phyloP scores from a whole-genome alignment of 2,329 filamentous ascomycete genomes.

The Aureobasidium zeae region DNA sequence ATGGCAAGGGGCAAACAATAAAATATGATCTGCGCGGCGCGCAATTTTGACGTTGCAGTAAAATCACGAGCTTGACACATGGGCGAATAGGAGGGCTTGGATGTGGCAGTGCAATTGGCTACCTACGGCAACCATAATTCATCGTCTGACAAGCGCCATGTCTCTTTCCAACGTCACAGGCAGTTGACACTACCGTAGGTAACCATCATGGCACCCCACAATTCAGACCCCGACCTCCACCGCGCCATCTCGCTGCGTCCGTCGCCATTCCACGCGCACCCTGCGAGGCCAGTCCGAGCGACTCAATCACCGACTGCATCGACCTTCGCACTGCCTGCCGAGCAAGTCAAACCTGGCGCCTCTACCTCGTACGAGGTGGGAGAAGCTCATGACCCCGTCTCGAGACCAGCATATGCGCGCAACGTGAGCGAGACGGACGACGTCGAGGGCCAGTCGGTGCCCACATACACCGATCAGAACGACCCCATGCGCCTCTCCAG shows the following conservation, averaged over 20 bases:
- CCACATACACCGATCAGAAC: slow-evolving; percentile 52
- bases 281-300: slow-evolving; percentile 24
- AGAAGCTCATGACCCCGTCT: slow-evolving; percentile 29
- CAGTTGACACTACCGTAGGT: too few relatives aligned
- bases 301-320: slow-evolving; percentile 18
- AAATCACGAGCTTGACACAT: slow-evolving; percentile 11
- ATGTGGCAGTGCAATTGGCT: neutral
- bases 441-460: slow-evolving; percentile 43
- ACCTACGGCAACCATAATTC: slow-evolving; percentile 7
- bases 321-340: slow-evolving; percentile 24
- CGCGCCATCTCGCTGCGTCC: slow-evolving; percentile 41
- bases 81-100: neutral
- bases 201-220: slow-evolving; percentile 22
- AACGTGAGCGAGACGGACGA: slow-evolving; percentile 28
- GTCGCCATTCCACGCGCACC: slow-evolving; percentile 33
- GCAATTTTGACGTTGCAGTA: slow-evolving; percentile 13
- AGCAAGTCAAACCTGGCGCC: slow-evolving; percentile 24
- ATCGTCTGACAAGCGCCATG: slow-evolving; percentile 1
- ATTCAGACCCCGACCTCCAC: slow-evolving; percentile 38
- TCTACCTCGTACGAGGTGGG: slow-evolving; percentile 34
- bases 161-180: too few relatives aligned
- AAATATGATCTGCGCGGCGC: too few relatives aligned
- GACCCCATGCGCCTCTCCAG: slow-evolving; percentile 76
- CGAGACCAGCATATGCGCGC: slow-evolving; percentile 28
- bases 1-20: too few relatives aligned